These are phyloP conservation scores for Alternaria hordeiaustralica DNA, from an alignment of 2,329 filamentous ascomycete species.

Conservation along the genomic window DNA sequence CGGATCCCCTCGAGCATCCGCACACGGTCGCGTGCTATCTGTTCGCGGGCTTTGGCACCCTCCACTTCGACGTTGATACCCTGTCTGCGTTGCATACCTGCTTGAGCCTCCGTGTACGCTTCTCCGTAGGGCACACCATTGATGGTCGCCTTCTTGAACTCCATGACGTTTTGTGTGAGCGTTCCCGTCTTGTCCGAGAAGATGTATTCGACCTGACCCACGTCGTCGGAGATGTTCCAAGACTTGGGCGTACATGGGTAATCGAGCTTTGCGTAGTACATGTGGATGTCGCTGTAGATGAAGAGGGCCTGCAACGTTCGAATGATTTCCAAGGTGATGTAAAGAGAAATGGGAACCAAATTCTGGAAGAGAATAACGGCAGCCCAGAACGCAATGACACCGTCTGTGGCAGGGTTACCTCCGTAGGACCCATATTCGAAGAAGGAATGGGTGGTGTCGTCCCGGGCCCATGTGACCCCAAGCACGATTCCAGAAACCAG, in stretches of 20 bases:
- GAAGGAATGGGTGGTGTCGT: slow-evolving; percentile 74
- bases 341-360: slow-evolving; percentile 96
- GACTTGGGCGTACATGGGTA: slow-evolving; percentile 96
- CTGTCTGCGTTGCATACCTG: slow-evolving; percentile 91
- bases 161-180: slow-evolving; percentile 92
- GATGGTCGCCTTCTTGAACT: slow-evolving; percentile 98
- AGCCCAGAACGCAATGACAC: slow-evolving; percentile 97
- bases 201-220: slow-evolving; percentile 98
- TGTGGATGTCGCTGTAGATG: slow-evolving; percentile 93
- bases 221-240: slow-evolving; percentile 98
- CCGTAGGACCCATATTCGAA: slow-evolving; percentile 90
- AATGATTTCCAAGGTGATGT: slow-evolving; percentile 96
- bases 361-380: slow-evolving; percentile 96
- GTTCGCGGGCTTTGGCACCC: slow-evolving; percentile 70
- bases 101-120: slow-evolving; percentile 95
- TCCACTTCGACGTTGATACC: slow-evolving; percentile 88
- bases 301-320: slow-evolving; percentile 92
- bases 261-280: slow-evolving; percentile 96
- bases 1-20: slow-evolving; percentile 76
- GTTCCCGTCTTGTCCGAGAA: slow-evolving; percentile 96
- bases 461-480: slow-evolving; percentile 79
- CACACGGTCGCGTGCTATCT: slow-evolving; percentile 79
- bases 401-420: slow-evolving; percentile 73
- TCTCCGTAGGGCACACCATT: slow-evolving; percentile 97
- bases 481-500: slow-evolving; percentile 83